Evolutionary conservation across 2,329 filamentous ascomycete genomes (phyloP).

Genomic region (Aspergillus glaucus): DNA sequence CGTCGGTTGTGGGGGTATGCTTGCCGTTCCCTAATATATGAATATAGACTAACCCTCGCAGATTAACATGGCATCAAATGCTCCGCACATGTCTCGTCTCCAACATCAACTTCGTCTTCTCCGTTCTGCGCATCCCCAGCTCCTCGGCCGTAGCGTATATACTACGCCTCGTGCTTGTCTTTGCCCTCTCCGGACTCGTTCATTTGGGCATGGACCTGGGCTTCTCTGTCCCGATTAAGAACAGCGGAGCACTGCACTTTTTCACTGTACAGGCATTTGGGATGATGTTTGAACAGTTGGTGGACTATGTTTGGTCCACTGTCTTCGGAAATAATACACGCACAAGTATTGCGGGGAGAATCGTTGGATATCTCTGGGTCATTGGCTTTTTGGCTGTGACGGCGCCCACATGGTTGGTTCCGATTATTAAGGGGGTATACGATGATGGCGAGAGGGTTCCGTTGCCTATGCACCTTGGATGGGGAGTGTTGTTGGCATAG

Average conservation of each 20-base stretch:
- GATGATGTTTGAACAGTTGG: background rate
- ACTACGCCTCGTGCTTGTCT: slow-evolving; percentile 9
- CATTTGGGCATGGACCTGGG: slow-evolving; percentile 13
- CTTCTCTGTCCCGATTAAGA: slow-evolving; percentile 8
- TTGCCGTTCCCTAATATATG: background rate
- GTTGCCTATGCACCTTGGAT: slow-evolving; percentile 10
- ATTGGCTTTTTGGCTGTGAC: slow-evolving; percentile 9
- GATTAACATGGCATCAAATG: slow-evolving; percentile 15
- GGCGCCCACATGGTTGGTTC: slow-evolving; percentile 14
- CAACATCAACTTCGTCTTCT: slow-evolving; percentile 10
- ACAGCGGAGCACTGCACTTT: slow-evolving; percentile 12
- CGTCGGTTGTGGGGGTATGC: slow-evolving; percentile 14
- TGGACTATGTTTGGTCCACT: background rate
- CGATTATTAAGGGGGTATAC: slow-evolving; percentile 11
- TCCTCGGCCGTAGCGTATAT: background rate
- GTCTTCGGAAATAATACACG: background rate
- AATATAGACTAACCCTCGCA: background rate
- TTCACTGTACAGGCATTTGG: slow-evolving; percentile 13
- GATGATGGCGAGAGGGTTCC: slow-evolving; percentile 9
- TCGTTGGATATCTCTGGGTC: slow-evolving; percentile 14
- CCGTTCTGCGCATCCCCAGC: slow-evolving; percentile 4
- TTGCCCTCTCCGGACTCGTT: slow-evolving; percentile 10
- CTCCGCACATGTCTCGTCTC: slow-evolving; percentile 10
- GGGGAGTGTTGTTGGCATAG: background rate
- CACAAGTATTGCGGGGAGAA: background rate